These are phyloP conservation scores for Chenopodium album DNA, from an alignment of 148 eudicot genomes.

Conservation along the genomic window DNA sequence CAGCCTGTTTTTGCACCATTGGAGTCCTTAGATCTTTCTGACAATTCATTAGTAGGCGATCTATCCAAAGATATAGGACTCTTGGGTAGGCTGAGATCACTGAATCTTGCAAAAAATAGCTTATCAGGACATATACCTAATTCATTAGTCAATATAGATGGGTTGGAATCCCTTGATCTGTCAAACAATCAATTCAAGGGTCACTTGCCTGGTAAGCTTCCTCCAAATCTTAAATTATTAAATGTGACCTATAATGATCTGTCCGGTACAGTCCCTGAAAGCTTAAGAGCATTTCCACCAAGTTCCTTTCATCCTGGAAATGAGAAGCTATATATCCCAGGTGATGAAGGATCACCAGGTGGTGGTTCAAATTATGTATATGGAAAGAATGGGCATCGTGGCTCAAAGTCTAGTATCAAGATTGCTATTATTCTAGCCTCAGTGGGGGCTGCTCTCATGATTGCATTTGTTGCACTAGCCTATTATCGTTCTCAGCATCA, in stretches of 20 bases:
- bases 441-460: conserved; percentile 71
- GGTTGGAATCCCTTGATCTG: conserved; percentile 69
- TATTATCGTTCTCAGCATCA: conserved; percentile 65
- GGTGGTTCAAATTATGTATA: conserved; percentile 26
- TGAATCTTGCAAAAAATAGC: conserved; percentile 70
- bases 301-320: conserved; percentile 84
- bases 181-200: conserved; percentile 68
- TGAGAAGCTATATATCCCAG: conserved; percentile 39
- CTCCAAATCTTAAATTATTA: conserved; percentile 53
- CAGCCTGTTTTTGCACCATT: conserved; percentile 59
- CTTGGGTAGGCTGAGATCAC: conserved; percentile 54
- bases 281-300: conserved; percentile 49
- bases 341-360: conserved; percentile 16
- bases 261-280: conserved; percentile 64
- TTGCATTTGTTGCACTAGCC: conserved; percentile 74
- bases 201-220: conserved; percentile 63
- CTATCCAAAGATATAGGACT: conserved; percentile 57
- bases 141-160: conserved; percentile 56
- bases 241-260: conserved; percentile 70
- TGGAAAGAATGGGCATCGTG: conserved; percentile 25
- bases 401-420: conserved; percentile 52
- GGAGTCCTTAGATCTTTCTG: conserved; percentile 84
- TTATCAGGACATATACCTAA: conserved; percentile 70
- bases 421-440: conserved; percentile 78
- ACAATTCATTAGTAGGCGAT: conserved; percentile 56